phyloP scores from a whole-genome alignment of 352 stramenopile species.

The Phytophthora meadii region DNA sequence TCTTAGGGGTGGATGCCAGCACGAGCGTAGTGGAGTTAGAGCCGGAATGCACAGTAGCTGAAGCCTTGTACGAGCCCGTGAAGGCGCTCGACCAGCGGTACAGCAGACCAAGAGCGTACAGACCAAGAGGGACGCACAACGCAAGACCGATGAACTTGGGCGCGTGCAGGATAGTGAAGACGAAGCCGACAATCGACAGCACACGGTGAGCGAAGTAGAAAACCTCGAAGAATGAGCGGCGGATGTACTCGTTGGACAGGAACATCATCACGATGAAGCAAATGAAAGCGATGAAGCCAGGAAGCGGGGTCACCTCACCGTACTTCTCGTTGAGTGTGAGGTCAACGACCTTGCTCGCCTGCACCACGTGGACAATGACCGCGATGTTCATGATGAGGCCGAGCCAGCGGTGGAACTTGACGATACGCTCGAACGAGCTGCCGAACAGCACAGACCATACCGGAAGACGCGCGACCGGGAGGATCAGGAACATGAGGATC shows the following conservation, averaged over 20 bases:
- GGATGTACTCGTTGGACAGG: slow-evolving; percentile 66
- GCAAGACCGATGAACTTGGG: slow-evolving; percentile 62
- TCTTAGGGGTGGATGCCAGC: slow-evolving; percentile 60
- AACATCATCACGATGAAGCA: slow-evolving; percentile 63
- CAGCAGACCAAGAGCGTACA: slow-evolving; percentile 68
- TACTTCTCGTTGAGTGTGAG: slow-evolving; percentile 56
- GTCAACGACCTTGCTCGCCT: slow-evolving; percentile 50
- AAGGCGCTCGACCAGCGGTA: slow-evolving; percentile 62
- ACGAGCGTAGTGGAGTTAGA: slow-evolving; percentile 65
- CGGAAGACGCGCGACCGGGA: slow-evolving; percentile 64
- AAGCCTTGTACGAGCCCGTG: slow-evolving; percentile 54
- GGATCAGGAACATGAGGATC: slow-evolving; percentile 84
- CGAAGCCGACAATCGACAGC: slow-evolving; percentile 73
- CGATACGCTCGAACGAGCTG: slow-evolving; percentile 80
- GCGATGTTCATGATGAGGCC: slow-evolving; percentile 62
- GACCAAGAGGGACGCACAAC: slow-evolving; percentile 62
- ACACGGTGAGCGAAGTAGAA: slow-evolving; percentile 85
- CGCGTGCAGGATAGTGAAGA: slow-evolving; percentile 79
- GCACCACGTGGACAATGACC: slow-evolving; percentile 66
- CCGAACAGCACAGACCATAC: slow-evolving; percentile 79
- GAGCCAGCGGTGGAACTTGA: slow-evolving; percentile 90
- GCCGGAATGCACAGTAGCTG: slow-evolving; percentile 41
- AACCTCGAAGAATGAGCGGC: slow-evolving; percentile 72
- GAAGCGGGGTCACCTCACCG: slow-evolving; percentile 61
- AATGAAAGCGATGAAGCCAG: slow-evolving; percentile 69